Evolutionary conservation across 2,329 filamentous ascomycete genomes (phyloP), one percentile per base, ranked within the genome.

Genomic region (Neocucurbitaria cava): DNA sequence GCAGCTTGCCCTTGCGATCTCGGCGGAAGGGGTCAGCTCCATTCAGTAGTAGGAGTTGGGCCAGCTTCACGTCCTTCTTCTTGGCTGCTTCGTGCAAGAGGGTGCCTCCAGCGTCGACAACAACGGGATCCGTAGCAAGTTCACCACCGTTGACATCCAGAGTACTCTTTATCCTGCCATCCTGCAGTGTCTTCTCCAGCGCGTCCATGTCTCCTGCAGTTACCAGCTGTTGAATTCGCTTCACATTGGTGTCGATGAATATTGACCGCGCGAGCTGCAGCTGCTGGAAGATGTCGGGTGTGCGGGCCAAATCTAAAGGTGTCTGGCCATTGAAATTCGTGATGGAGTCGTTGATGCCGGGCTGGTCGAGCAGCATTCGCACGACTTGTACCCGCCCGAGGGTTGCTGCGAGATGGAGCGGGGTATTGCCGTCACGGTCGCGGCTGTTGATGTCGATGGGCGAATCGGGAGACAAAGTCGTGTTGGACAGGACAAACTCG

Each of bases 11-110:
- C 78, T 92, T 96, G 66, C 92, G 90, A 76, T 99, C 95, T 56
- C 95, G 87, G 51, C 92, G 88, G 78, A 99, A 99, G 0, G 95
- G 95, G 75, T 99, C 95, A 10, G 94, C 95, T 10, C 95, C 95
- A 70, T 98, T 96, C 47, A 98, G 87, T 33, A 99, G 81, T 11
- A 99, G 83, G 17, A 96, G 85, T 72, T 98, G 91, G 54, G 96
- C 96, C 20, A 99, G 84, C 65, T 90, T 89, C 21, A 87, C 88
- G 69, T 99, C 93, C 77, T 86, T 92, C 73, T 89, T 92, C 65
- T 92, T 87, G 6, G 95, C 93, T 0, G 94, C 95, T 74, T 99
- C 94, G 72, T 99, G 95, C 28, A 99, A 82, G 8, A 99, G 79
- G 1, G 92, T 97, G 10, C 95, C 96, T n/a, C 95, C 95, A 6